phyloP scores from a whole-genome alignment of 2,329 filamentous ascomycete genomes.

The Fonsecaea pedrosoi region DNA sequence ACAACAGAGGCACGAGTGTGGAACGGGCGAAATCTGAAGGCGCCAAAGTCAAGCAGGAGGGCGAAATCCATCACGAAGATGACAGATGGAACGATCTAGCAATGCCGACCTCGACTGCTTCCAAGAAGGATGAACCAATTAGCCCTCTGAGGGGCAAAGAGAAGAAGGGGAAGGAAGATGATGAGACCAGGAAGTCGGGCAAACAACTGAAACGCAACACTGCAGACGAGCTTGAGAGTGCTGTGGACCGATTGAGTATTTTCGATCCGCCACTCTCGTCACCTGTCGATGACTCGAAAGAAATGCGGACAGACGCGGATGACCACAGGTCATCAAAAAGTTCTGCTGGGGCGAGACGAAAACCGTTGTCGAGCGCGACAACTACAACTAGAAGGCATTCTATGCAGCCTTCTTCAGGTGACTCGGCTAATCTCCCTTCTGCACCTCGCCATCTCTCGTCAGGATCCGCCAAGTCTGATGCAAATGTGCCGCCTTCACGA shows the following conservation, averaged over 20 bases:
- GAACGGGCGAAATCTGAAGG: slow-evolving; percentile 33
- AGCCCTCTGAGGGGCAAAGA: slow-evolving; percentile 40
- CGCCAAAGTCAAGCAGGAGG: slow-evolving; percentile 32
- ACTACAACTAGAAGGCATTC: slow-evolving; percentile 28
- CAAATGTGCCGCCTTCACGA: slow-evolving; percentile 9
- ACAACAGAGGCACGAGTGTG: slow-evolving; percentile 24
- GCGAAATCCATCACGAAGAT: slow-evolving; percentile 3
- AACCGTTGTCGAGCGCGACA: slow-evolving; percentile 7
- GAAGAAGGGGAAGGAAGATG: slow-evolving; percentile 39
- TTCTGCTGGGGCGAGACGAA: slow-evolving; percentile 14
- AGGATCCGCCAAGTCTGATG: neutral
- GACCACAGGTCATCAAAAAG: slow-evolving; percentile 15
- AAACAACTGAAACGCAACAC: neutral
- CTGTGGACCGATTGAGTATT: slow-evolving; percentile 37
- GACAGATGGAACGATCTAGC: slow-evolving; percentile 30
- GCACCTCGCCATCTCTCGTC: neutral
- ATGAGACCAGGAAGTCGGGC: slow-evolving; percentile 32
- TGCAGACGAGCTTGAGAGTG: slow-evolving; percentile 32
- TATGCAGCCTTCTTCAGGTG: slow-evolving; percentile 24
- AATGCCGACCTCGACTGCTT: slow-evolving; percentile 7
- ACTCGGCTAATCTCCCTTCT: slow-evolving; percentile 1
- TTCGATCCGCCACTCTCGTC: slow-evolving; percentile 38
- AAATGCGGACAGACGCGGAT: neutral
- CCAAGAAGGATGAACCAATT: slow-evolving; percentile 34
- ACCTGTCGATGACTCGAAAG: slow-evolving; percentile 23